A percentile compares a stretch with the other conserved stretches of the same genome.
Conservation (phyloP, 768 basidiomycete species). For the Plicaturopsis crispa region DNA sequence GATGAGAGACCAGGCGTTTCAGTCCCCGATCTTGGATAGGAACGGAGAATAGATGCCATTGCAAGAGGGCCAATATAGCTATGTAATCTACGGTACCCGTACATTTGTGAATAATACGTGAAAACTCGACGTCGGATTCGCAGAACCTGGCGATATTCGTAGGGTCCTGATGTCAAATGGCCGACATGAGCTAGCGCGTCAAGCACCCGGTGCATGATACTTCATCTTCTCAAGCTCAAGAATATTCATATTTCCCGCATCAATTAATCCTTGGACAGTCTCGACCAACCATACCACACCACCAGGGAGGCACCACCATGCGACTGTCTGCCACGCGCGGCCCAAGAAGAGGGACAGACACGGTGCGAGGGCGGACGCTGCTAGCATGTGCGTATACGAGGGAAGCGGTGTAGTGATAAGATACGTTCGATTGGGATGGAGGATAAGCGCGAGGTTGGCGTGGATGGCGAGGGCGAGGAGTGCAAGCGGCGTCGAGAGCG, state of each 20-base stretch:
- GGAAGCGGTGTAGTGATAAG: conserved; percentile 22
- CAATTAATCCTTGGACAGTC: conserved; percentile 35
- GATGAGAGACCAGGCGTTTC: no score
- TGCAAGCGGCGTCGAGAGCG: conserved; percentile 24
- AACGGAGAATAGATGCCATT: no score
- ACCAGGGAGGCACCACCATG: conserved; percentile 45
- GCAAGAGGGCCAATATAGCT: no score
- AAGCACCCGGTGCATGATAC: conserved; percentile 51
- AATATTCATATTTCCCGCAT: conserved; percentile 37
- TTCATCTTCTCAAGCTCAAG: conserved; percentile 43
- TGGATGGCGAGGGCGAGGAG: conserved; percentile 44
- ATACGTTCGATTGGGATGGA: conserved; percentile 25
- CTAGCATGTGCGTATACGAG: conserved; percentile 22
- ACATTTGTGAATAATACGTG: no score
- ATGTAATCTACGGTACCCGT: no score
- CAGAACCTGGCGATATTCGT: no score
- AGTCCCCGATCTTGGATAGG: no score
- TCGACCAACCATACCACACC: conserved; percentile 37
- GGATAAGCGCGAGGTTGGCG: conserved; percentile 36
- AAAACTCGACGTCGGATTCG: no score
- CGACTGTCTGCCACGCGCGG: conserved; percentile 43
- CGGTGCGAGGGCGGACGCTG: conserved; percentile 39
- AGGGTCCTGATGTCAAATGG: no score
- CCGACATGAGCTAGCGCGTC: no score
- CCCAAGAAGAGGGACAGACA: conserved; percentile 38